Evolutionary conservation across 805 yeast species (phyloP), one percentile per base, ranked within the genome.

Genomic region (Teunomyces barrocoloradensis): DNA sequence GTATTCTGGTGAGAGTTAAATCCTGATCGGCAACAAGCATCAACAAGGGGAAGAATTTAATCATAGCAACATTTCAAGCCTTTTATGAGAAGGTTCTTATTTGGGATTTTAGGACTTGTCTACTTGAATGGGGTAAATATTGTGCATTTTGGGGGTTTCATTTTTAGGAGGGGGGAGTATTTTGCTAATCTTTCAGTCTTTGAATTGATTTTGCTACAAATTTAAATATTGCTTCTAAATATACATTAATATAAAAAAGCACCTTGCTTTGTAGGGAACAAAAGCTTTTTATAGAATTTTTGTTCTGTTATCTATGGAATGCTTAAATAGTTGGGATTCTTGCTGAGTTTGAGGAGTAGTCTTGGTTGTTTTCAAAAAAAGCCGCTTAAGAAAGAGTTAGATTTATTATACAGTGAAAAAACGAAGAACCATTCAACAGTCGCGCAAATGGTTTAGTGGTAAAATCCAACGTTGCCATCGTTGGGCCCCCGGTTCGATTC

Each of bases 401-500:
- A 25, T 25, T 25, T 25, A 25, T 3, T 25, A 25, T 3, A 25
- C 7, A 7, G 10, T 9, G 9, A 3, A 21, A 10, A 11, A 5
- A n/a, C 3, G 5, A n/a, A 3, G 12, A 20, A 5, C 7, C 7
- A 1, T 6, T 7, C n/a, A 21, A n/a, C 15, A 21, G 10, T n/a
- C 7, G 40, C 40, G 40, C 40, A 37, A 37, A 37, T 37, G 40
- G 40, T 37, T 37, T 37, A 37, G 40, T 37, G 40, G 40, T 37
- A 37, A 37, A 37, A 37, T 37, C 40, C 40, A 37, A 37, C 40
- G 40, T 37, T 37, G 40, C 40, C 40, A 37, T 37, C 40, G 40
- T 37, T 37, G 40, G 40, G 40, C 40, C 40, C 40, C 40, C 40
- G 40, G 40, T 37, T 37, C 40, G 40, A 37, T 37, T 37, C 40